Evolutionary conservation across 495 filamentous ascomycete genomes (phyloP).

Genomic region (Aspergillus steynii): DNA sequence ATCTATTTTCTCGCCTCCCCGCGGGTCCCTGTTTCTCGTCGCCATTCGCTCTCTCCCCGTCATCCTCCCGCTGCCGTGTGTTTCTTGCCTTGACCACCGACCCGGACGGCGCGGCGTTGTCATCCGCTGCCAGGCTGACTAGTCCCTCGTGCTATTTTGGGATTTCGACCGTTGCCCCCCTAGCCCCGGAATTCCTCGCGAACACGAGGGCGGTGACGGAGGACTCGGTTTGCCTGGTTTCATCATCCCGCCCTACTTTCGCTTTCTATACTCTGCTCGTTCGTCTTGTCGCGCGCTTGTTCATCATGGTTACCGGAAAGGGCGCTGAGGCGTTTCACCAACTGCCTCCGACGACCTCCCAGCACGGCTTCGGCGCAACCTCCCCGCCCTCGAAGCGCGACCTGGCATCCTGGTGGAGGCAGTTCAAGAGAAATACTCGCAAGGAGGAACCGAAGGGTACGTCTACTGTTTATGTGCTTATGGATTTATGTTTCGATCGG

Average conservation of each 20-base stretch:
- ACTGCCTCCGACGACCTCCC: conserved; percentile 35
- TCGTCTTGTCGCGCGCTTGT: conserved; percentile 18
- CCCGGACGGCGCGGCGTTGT: conserved; percentile 23
- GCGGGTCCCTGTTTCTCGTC: not conserved
- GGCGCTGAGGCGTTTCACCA: conserved; percentile 36
- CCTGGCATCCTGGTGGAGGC: conserved; percentile 88
- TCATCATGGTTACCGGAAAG: conserved; percentile 46
- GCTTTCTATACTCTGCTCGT: conserved; percentile 7
- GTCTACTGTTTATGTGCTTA: conserved; percentile 3
- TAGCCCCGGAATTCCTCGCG: conserved; percentile 39
- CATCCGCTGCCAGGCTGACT: conserved; percentile 19
- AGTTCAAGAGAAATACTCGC: conserved; percentile 73
- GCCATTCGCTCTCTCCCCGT: not conserved
- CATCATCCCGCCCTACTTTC: conserved; percentile 9
- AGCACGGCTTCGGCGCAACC: conserved; percentile 30
- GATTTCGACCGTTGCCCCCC: conserved; percentile 24
- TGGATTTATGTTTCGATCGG: not conserved
- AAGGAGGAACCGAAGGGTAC: conserved; percentile 80
- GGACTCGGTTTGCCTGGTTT: conserved; percentile 9
- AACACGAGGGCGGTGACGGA: conserved; percentile 39
- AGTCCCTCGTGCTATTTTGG: conserved; percentile 37
- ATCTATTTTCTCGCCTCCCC: conserved; percentile 8
- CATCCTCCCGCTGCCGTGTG: conserved; percentile 1
- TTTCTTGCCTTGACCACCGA: not conserved
- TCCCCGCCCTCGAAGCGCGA: conserved; percentile 77